Base-by-base conservation (phyloP, 371 early-diverging fungal genomes). In the Batkoa obscura region DNA sequence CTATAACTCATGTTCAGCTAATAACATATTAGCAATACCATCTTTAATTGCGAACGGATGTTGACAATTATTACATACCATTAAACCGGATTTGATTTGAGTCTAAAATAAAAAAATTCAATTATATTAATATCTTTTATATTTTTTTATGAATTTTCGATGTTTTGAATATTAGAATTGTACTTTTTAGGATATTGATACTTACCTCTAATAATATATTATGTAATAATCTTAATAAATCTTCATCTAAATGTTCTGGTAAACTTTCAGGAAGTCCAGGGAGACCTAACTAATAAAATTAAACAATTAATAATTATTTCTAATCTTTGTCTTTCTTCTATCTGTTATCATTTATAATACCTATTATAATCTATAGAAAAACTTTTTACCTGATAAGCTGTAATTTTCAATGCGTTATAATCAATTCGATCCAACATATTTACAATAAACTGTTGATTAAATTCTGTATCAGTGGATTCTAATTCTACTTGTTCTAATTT, bases 21-120 rank as follows among this genome's bases (percentile, higher is more conserved):
- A 72, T 12, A 96, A 74, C 94, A 96, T 94, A 71, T 96, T 96
- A 55, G 97, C 91, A 56, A 96, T 88, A 37, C 92, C 90, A 62
- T 94, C 86, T 53, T 75, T 83, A 64, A 96, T 88, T 52, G 78
- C 80, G 67, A 88, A 96, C 35, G 86, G 79, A 64, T 92, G 97
- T 17, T 70, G 69, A 66, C 97, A 96, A 58, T 80, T 83, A 32
- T 76, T 74, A 63, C 97, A 96, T 13, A 87, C 68, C 95, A 94
- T 94, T 62, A 74, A 72, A 17, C 93, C 97, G 49, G 83, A 76
- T 61, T 81, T 79, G 55, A 96, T 76, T 56, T 83, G 79, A 1
- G 86, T 83, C 88, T 34, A 55, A 12, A 39, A 32, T 0, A 13
- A 13, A 10, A 15, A 53, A 53, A 36, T 4, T 12, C 41, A 17